Base-by-base conservation (phyloP, 257 asterid species). In the Handroanthus guayacan region DNA sequence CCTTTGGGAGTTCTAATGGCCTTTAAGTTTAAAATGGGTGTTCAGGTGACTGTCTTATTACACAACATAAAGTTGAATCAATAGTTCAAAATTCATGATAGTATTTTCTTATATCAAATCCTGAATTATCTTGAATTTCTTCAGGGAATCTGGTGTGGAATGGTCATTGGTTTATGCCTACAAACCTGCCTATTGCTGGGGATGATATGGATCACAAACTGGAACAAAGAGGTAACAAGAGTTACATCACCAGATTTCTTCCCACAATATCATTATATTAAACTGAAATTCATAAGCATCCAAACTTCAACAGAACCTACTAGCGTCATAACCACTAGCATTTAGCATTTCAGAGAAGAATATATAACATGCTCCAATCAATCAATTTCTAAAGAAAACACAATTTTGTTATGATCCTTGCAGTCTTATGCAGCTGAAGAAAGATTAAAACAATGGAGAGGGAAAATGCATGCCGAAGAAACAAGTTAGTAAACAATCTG, bases 91-190 rank as follows among this genome's bases (percentile, higher is more conserved):
- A 43, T 4, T 43, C 0, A 41, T 5, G 7, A 0, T 41, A 1
- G 8, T 41, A 41, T 41, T 41, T 6, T 41, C 45, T 41, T 2
- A 39, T 39, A 39, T 11, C 68, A 62, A 34, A 69, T 50, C 34
- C 7, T 13, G 37, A 5, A 25, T 25, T 25, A 25, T 25, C 31
- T 2, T 43, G 68, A 56, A 5, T 44, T 37, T 39, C 5, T 43
- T 47, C 75, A 88, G 90, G 93, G 90, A 0, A 70, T 88, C 47
- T 86, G 87, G 89, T 79, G 78, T 25, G 90, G 93, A 31, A 86
- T 88, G 93, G 65, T 86, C 71, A 5, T 62, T 10, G 90, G 90
- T 25, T 78, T 83, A 45, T 55, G 78, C 71, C 57, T 81, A 14
- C 89, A 86, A 54, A 79, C 87, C 36, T 25, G 74, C 65, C 64